These are phyloP conservation scores for Penicillium sp. DNA, from an alignment of 2,329 filamentous ascomycete species.

Conservation along the genomic window DNA sequence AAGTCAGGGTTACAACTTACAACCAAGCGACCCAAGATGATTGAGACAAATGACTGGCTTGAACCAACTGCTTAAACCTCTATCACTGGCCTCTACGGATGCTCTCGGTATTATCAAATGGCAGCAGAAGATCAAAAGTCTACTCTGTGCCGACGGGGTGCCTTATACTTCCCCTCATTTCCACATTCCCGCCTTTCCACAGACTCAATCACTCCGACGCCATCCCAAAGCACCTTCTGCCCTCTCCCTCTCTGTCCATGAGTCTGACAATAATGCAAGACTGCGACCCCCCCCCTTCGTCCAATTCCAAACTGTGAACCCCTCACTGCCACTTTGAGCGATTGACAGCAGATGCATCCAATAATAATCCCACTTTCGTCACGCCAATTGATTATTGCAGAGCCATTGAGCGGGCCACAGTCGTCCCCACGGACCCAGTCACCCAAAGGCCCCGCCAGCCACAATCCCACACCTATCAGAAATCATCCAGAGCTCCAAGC, in stretches of 20 bases:
- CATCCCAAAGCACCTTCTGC: too few relatives aligned
- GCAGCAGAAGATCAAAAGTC: too few relatives aligned
- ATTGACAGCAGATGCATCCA: slow-evolving; percentile 11
- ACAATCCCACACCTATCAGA: slow-evolving; percentile 13
- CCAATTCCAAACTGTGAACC: background rate
- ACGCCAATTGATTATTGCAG: slow-evolving; percentile 9
- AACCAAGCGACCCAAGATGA: too few relatives aligned
- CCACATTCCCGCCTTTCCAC: too few relatives aligned
- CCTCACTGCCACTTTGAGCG: slow-evolving; percentile 13
- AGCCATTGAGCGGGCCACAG: slow-evolving; percentile 2
- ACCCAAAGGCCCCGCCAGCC: background rate
- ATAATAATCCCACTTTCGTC: background rate
- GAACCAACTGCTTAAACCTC: too few relatives aligned
- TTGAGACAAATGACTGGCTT: too few relatives aligned
- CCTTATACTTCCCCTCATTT: too few relatives aligned
- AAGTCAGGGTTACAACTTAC: background rate
- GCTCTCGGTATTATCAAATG: too few relatives aligned
- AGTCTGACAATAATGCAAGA: background rate
- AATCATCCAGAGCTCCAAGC: background rate
- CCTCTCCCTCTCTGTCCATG: background rate
- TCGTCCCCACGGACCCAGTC: slow-evolving; percentile 11
- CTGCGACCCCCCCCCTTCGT: background rate
- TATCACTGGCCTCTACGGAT: too few relatives aligned
- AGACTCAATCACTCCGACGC: too few relatives aligned
- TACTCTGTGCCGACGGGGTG: too few relatives aligned